Conservation (phyloP, 2,329 filamentous ascomycete genomes). For the Orbilia blumenaviensis region DNA sequence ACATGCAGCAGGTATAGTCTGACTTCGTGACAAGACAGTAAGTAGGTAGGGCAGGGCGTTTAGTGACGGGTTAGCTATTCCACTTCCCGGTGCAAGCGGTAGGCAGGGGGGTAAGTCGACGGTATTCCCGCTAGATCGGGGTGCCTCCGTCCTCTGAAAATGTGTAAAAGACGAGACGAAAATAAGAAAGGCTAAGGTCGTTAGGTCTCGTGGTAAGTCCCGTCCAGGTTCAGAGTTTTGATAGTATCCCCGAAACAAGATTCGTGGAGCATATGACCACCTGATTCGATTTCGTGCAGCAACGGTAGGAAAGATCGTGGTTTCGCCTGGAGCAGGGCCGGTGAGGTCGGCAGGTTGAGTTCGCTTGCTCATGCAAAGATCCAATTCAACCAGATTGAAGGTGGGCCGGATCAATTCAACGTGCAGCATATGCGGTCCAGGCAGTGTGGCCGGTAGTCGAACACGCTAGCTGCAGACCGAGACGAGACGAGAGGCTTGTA, state of each 20-base stretch:
- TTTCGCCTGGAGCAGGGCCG: slow-evolving; percentile 39
- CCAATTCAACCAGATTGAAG: slow-evolving; percentile 51
- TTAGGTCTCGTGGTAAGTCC: slow-evolving; percentile 40
- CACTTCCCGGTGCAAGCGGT: slow-evolving; percentile 35
- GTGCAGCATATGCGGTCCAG: slow-evolving; percentile 42
- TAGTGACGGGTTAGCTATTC: slow-evolving; percentile 50
- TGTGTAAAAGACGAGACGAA: slow-evolving; percentile 48
- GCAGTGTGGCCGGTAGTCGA: slow-evolving; percentile 31
- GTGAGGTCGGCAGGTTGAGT: slow-evolving; percentile 38
- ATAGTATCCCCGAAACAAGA: slow-evolving; percentile 21
- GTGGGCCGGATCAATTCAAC: slow-evolving; percentile 53
- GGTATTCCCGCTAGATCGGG: slow-evolving; percentile 45
- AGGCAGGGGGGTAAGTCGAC: slow-evolving; percentile 30
- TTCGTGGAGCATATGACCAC: slow-evolving; percentile 53
- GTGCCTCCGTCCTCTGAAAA: slow-evolving; percentile 34
- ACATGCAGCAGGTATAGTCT: slow-evolving; percentile 48
- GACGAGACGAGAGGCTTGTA: slow-evolving; percentile 39
- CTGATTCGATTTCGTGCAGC: slow-evolving; percentile 52
- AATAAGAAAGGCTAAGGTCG: slow-evolving; percentile 32
- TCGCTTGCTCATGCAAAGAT: slow-evolving; percentile 54
- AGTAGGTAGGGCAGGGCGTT: slow-evolving; percentile 37
- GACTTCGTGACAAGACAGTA: slow-evolving; percentile 37
- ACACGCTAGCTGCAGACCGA: slow-evolving; percentile 42
- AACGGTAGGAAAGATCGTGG: slow-evolving; percentile 45
- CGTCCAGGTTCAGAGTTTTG: slow-evolving; percentile 35